Base-by-base conservation (phyloP, 179 eudicot species). In the Sideroxylon spinosum region DNA sequence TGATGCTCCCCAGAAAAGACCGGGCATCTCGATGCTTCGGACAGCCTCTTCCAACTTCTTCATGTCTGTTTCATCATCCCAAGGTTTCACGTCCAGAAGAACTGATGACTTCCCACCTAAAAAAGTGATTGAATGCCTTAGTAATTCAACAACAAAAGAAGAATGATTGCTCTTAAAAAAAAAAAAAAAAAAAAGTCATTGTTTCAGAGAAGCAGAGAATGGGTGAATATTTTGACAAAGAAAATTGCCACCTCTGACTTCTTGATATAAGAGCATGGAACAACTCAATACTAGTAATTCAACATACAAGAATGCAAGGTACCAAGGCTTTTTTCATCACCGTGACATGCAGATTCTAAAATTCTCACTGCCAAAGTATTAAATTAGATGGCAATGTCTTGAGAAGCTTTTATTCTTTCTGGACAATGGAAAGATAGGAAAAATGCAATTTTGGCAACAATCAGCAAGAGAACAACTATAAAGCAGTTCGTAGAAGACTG, bases 61-160 rank as follows among this genome's bases (percentile, higher is more conserved):
- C 99, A 94, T 96, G 87, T 96, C 99, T 0, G 99, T 96, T 86
- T 96, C 99, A 79, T 96, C 99, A 75, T 96, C 99, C 99, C 99
- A 94, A 22, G 98, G 99, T 84, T 96, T 96, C 55, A 96, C 88
- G 80, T 96, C 99, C 90, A 96, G 23, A 78, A 96, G 97, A 78
- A 96, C 95, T 14, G 99, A 96, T 25, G 99, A 96, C 79, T 96
- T 96, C 48, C 99, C 99, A 84, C 96, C 98, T 96, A 76, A 23
- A 79, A 71, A 32, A 0, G n/a, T 10, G 20, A 73, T 32, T 23
- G 72, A 49, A 48, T 6, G 66, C 67, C 17, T 66, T 26, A 16
- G 26, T 46, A 29, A 69, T 52, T 23, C 28, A 28, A 71, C 28
- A 1, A 12, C 59, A 50, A 7, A 26, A 48, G 22, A 28, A 22